Percentiles rank a stretch among this genome's conserved stretches.
phyloP scores from a whole-genome alignment of 2,329 filamentous ascomycete species.

The Xylaria sp. region DNA sequence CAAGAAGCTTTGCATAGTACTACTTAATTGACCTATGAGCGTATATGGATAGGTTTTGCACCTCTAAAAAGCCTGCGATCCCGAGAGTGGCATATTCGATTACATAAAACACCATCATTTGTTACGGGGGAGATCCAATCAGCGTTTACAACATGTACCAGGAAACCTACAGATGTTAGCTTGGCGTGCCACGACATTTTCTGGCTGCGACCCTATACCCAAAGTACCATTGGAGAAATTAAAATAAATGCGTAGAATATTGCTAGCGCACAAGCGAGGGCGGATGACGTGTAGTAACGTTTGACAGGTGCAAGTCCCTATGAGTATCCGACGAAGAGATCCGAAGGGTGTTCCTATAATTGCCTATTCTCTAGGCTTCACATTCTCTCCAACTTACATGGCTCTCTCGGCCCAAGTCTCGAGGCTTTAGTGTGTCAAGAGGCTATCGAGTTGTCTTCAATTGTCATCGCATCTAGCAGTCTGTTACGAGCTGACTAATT shows the following conservation, averaged over 20 bases:
- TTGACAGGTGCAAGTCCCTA: conserved; percentile 12
- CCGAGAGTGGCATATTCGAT: neutral
- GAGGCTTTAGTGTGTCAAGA: conserved; percentile 9
- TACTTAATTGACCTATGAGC: neutral
- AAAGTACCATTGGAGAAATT: conserved; percentile 4
- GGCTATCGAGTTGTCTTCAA: conserved; percentile 4
- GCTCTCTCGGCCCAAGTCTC: neutral
- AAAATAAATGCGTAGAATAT: conserved; percentile 15
- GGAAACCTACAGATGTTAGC: conserved; percentile 23
- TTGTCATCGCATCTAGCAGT: conserved; percentile 10
- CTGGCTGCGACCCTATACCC: conserved; percentile 3
- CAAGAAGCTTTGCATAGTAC: conserved; percentile 3
- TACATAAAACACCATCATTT: neutral
- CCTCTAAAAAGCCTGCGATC: neutral
- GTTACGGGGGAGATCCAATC: conserved; percentile 15
- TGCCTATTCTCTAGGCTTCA: neutral
- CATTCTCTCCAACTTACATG: neutral
- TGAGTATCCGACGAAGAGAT: conserved; percentile 22
- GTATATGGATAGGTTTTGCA: neutral
- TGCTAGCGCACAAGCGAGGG: conserved; percentile 10
- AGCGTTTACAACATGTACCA: conserved; percentile 12
- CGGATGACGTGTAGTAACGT: conserved; percentile 11
- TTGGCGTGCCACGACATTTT: conserved; percentile 27
- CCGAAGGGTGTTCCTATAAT: conserved; percentile 6
- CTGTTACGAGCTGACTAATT: conserved; percentile 4